phyloP scores from a whole-genome alignment of 2,329 filamentous ascomycete genomes.

The Tolypocladium amazonense region DNA sequence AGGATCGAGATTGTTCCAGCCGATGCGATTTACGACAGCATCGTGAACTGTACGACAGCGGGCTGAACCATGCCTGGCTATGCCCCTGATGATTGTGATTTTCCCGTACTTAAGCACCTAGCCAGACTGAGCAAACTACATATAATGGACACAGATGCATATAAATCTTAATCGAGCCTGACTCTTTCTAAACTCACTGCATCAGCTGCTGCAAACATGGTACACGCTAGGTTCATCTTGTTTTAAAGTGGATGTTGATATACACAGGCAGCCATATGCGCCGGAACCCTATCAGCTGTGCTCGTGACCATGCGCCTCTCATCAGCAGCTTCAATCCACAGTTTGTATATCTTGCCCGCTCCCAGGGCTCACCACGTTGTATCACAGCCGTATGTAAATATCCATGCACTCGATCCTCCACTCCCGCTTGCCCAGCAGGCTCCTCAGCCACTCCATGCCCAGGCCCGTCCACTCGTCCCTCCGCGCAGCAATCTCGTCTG shows the following conservation, averaged over 20 bases:
- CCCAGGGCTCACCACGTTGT: not conserved
- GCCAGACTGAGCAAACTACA: not conserved
- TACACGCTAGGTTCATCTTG: not conserved
- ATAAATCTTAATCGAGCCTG: not conserved
- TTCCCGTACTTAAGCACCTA: not conserved
- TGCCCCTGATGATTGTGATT: not conserved
- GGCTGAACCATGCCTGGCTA: not conserved
- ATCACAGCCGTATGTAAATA: constrained; percentile 60
- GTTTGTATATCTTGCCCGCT: not conserved
- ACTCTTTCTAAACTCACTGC: not conserved
- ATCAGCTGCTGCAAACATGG: not conserved
- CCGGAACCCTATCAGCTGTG: not conserved
- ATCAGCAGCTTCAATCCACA: not conserved
- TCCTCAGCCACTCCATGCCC: constrained; percentile 78
- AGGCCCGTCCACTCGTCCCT: constrained; percentile 62
- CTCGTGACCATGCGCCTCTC: no score
- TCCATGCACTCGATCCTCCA: constrained; percentile 90
- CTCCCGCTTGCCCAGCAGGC: constrained; percentile 69
- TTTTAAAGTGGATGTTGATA: not conserved
- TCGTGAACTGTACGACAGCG: not conserved
- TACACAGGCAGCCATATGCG: not conserved
- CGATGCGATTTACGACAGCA: not conserved
- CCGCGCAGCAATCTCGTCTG: constrained; percentile 47
- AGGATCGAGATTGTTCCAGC: not conserved
- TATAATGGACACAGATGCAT: not conserved